Evolutionary conservation across 768 basidiomycete genomes (phyloP), one percentile per base, ranked within the genome.

Genomic region (Mrakia gelida): DNA sequence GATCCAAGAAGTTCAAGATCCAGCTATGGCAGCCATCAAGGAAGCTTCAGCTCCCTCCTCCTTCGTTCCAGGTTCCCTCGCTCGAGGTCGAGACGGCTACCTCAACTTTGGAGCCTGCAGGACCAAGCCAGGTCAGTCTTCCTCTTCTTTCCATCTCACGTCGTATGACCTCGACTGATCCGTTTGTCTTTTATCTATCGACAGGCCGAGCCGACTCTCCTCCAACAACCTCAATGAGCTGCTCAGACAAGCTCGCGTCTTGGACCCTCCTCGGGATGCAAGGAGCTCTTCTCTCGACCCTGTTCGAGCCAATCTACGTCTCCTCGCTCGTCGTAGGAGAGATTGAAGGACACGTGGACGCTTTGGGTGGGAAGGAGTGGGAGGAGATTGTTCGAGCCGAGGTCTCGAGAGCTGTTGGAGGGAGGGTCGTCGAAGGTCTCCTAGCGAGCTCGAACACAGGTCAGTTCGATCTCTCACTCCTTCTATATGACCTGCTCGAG

Each of bases 221-320:
- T 0, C 90, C 90, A 0, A 93, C 95, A 1, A 83, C 88, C 0
- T 93, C 89, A 81, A 92, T 97, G 91, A 93, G 94, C 0, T 98
- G 95, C 85, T 93, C 92, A 80, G 95, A 98, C 83, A 98, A 98
- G 84, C 91, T 98, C 61, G 93, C 94, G 0, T 85, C 88, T 7
- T 98, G 95, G 94, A 89, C 87, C 75, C 88, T 91, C 0, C 86
- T 94, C 5, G 95, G 95, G 0, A 86, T 96, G 34, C 94, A 96
- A 82, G 95, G 96, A 4, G 91, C 92, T 1, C 85, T 97, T 70
- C 88, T 88, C 3, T 87, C 90, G 11, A 8, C 84, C 79, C 23
- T 86, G 88, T 79, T 85, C 89, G 59, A 80, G 4, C 92, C 92
- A 0, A 76, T 95, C 10, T 93, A 93, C 82, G 84, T 95, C 30